Percentiles rank a stretch among this genome's conserved stretches.
phyloP scores from a whole-genome alignment of 305 asterid genomes.

The Lippia alba region DNA sequence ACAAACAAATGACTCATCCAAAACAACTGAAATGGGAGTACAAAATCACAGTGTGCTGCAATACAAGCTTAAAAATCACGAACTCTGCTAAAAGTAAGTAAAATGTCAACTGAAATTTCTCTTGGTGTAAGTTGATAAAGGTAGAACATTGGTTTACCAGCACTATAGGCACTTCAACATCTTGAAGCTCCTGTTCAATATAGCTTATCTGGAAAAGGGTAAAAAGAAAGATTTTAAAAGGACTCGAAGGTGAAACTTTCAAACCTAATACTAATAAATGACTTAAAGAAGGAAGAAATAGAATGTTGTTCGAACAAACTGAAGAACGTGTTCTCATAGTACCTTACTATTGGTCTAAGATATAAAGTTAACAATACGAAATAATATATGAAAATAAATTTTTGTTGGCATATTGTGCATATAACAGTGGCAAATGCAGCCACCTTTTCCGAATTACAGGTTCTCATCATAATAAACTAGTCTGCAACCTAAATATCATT shows the following conservation, averaged over 20 bases:
- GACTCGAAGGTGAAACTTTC: neutral
- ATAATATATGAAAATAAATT: neutral
- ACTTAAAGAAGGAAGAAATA: neutral
- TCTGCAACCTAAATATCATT: conserved; percentile 3
- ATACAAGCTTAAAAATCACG: no score
- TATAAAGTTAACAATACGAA: neutral
- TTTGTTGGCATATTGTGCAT: neutral
- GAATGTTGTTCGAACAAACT: neutral
- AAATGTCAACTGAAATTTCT: neutral
- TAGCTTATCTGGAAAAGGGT: conserved; percentile 63
- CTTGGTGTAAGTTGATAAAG: no score
- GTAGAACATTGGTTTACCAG: conserved; percentile 54
- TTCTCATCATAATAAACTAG: conserved; percentile 16
- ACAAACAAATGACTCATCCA: no score
- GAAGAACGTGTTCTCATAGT: conserved; percentile 11
- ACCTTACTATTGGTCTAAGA: conserved; percentile 14
- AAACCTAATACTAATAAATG: conserved; percentile 10
- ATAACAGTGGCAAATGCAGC: neutral
- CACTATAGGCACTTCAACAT: conserved; percentile 61
- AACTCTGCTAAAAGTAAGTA: no score
- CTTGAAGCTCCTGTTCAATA: conserved; percentile 70
- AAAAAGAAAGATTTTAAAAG: conserved; percentile 22
- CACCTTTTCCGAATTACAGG: neutral
- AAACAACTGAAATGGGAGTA: no score
- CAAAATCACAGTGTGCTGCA: no score